Percentiles rank a stretch among this genome's conserved stretches.
Evolutionary conservation across 495 filamentous ascomycete species (phyloP).

Genomic region (Penicillium coffeae): DNA sequence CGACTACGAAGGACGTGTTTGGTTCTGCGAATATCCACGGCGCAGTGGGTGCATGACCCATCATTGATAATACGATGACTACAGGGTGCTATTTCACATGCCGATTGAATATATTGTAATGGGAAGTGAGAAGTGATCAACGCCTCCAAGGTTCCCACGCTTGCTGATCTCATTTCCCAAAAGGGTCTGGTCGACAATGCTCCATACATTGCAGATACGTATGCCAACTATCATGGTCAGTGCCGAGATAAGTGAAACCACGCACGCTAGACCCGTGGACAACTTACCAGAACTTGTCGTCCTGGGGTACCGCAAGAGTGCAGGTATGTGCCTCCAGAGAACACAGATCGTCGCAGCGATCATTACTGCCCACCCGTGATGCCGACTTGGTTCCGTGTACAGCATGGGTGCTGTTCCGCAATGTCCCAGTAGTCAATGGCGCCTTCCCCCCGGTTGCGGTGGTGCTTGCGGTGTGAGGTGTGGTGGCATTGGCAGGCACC

Average conservation of each 20-base stretch:
- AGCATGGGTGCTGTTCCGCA: constrained; percentile 4
- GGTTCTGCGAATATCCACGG: not conserved
- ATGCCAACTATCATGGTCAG: constrained; percentile 14
- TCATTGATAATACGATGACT: too few relatives aligned
- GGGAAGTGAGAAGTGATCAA: too few relatives aligned
- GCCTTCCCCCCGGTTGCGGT: constrained; percentile 9
- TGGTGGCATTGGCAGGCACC: constrained; percentile 16
- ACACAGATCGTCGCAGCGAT: constrained; percentile 27
- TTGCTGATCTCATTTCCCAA: too few relatives aligned
- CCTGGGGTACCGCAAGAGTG: constrained; percentile 24
- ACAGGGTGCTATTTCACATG: too few relatives aligned
- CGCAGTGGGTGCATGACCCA: too few relatives aligned
- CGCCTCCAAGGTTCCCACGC: too few relatives aligned
- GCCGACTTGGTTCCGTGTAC: constrained; percentile 5
- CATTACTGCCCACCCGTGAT: not conserved
- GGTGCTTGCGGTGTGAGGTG: constrained; percentile 15
- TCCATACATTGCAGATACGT: constrained; percentile 21
- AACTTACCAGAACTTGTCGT: constrained; percentile 29
- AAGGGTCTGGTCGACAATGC: constrained; percentile 16
- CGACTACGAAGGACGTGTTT: not conserved
- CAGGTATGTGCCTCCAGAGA: constrained; percentile 25
- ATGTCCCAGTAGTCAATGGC: constrained; percentile 11
- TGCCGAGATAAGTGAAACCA: not conserved
- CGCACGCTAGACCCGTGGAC: too few relatives aligned
- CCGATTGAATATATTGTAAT: too few relatives aligned